Percentiles rank a stretch among this genome's conserved stretches.
Evolutionary conservation across 2,329 filamentous ascomycete genomes (phyloP).

Genomic region (Fusarium goolgardi): DNA sequence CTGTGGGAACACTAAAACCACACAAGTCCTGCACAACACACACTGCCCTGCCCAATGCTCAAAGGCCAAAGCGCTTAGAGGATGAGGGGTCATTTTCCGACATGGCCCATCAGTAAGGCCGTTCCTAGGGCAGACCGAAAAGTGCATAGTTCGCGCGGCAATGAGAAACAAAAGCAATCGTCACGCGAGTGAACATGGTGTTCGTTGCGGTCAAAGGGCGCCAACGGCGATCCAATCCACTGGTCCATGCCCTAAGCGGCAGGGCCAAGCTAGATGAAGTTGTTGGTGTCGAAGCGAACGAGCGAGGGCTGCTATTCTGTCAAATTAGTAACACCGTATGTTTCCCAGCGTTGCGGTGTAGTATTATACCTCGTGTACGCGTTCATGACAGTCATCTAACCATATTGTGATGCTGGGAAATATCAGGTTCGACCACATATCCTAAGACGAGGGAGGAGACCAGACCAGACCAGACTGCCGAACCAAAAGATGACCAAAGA

Average conservation of each 20-base stretch:
- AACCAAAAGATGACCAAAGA: conserved; percentile 10
- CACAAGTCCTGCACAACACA: conserved; percentile 33
- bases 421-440: not conserved
- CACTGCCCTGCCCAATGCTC: conserved; percentile 27
- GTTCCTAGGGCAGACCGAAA: conserved; percentile 11
- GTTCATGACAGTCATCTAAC: not conserved
- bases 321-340: not conserved
- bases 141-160: conserved; percentile 13
- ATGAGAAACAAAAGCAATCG: conserved; percentile 9
- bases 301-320: conserved; percentile 10
- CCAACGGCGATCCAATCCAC: conserved; percentile 27
- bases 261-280: conserved; percentile 13
- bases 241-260: conserved; percentile 13
- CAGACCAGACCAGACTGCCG: not conserved
- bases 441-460: not conserved
- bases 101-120: conserved; percentile 18
- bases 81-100: conserved; percentile 20
- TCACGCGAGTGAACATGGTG: conserved; percentile 32
- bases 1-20: conserved; percentile 4
- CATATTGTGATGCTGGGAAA: not conserved
- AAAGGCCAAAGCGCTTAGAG: conserved; percentile 22
- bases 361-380: not conserved
- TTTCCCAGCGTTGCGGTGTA: conserved; percentile 3
- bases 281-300: conserved; percentile 12
- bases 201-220: conserved; percentile 37